A percentile compares a stretch with the other conserved stretches of the same genome.
Evolutionary conservation across 1,139 yeast genomes (phyloP).

Genomic region (Zygosaccharomyces pseudobailii): DNA sequence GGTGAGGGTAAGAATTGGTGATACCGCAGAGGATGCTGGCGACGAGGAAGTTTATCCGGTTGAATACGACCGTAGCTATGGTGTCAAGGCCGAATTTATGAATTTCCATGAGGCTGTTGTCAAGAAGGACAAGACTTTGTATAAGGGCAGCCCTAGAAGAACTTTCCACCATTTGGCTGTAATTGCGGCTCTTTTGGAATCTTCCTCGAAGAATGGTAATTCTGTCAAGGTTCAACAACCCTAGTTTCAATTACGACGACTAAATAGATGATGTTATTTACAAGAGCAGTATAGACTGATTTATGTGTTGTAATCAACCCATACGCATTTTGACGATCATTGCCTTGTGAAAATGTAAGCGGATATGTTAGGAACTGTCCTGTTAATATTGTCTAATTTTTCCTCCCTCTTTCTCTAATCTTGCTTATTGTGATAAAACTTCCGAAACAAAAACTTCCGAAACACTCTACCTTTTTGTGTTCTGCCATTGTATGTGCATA

Average conservation of each 20-base stretch:
- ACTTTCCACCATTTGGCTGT: slow-evolving; percentile 92
- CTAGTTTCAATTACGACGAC: not conserved
- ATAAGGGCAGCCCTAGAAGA: slow-evolving; percentile 59
- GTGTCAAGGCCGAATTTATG: slow-evolving; percentile 63
- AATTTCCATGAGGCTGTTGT: slow-evolving; percentile 69
- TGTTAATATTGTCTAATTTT: too few relatives aligned
- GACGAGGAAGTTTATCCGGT: slow-evolving; percentile 45
- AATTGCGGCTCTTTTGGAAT: slow-evolving; percentile 76
- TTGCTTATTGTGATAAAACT: too few relatives aligned
- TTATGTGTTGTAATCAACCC: too few relatives aligned
- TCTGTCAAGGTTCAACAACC: slow-evolving; percentile 45
- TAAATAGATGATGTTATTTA: too few relatives aligned
- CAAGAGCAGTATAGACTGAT: too few relatives aligned
- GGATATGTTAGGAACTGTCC: too few relatives aligned
- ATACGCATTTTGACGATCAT: too few relatives aligned
- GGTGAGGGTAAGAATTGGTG: slow-evolving; percentile 42
- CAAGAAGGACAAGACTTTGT: slow-evolving; percentile 54
- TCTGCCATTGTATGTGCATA: too few relatives aligned
- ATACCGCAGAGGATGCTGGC: slow-evolving; percentile 42
- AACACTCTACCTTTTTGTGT: too few relatives aligned
- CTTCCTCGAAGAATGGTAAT: slow-evolving; percentile 57
- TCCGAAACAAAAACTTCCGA: too few relatives aligned
- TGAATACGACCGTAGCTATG: slow-evolving; percentile 48
- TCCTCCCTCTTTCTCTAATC: too few relatives aligned
- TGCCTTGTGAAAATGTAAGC: too few relatives aligned